Conservation (phyloP, 225 moss, liverwort and hornwort genomes). For the Sphagnum contortum region DNA sequence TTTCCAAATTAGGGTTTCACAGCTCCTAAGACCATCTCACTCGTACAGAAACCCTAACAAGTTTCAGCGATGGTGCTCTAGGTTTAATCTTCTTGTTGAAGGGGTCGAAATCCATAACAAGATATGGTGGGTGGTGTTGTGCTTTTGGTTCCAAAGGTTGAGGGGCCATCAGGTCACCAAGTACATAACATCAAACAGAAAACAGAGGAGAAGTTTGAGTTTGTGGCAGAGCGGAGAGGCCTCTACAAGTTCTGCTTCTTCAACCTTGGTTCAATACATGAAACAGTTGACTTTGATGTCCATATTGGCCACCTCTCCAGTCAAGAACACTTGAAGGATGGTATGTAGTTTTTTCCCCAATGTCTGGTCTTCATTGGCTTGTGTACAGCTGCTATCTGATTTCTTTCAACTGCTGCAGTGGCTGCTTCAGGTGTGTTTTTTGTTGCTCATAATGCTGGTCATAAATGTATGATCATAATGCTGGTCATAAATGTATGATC, state of each 20-base stretch:
- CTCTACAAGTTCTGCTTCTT: conserved; percentile 84
- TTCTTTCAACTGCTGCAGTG: neutral
- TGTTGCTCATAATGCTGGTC: neutral
- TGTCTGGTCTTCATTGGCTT: neutral
- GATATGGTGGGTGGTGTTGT: too few species aligned
- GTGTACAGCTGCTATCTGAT: neutral
- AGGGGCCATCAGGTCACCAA: conserved; percentile 65
- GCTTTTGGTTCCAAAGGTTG: conserved; percentile 20
- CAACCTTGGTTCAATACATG: conserved; percentile 65
- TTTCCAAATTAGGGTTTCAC: neutral
- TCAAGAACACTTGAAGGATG: conserved; percentile 56
- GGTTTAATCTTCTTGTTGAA: too few species aligned
- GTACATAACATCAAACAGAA: conserved; percentile 37
- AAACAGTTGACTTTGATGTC: conserved; percentile 91
- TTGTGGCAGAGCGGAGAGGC: conserved; percentile 48
- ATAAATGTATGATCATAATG: too few species aligned
- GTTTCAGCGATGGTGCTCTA: too few species aligned
- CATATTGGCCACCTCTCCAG: conserved; percentile 46
- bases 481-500: too few species aligned
- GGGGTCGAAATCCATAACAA: too few species aligned
- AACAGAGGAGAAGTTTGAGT: conserved; percentile 77
- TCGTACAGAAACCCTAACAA: neutral
- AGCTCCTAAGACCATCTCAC: neutral
- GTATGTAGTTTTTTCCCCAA: conserved; percentile 14
- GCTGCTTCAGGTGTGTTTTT: neutral